Percentiles rank a stretch among this genome's conserved stretches.
These are phyloP conservation scores for Thuja plicata DNA, from an alignment of 83 land plant species.

Conservation along the genomic window DNA sequence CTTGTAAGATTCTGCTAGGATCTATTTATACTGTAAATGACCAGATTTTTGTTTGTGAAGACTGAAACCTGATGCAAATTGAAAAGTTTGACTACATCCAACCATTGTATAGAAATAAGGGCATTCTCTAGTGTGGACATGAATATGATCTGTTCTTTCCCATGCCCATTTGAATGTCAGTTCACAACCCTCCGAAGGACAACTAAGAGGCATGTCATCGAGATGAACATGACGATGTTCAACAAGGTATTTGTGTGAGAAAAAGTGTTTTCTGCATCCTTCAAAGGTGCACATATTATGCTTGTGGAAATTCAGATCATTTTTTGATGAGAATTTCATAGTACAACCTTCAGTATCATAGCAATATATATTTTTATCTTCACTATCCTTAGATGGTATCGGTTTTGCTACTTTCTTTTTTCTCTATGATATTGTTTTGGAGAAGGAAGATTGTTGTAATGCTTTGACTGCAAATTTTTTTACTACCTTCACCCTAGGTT, in stretches of 20 bases:
- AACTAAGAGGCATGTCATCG: constrained; percentile 92
- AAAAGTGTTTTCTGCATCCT: constrained; percentile 91
- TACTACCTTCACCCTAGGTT: constrained; percentile 2
- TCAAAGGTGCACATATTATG: constrained; percentile 77
- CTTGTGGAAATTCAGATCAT: constrained; percentile 75
- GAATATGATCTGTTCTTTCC: constrained; percentile 96
- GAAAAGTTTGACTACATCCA: constrained; percentile 90
- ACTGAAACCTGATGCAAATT: constrained; percentile 98
- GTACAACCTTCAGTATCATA: constrained; percentile 93
- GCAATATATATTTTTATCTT: constrained; percentile 44
- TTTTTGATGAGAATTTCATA: constrained; percentile 76
- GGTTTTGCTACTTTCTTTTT: constrained; percentile 22
- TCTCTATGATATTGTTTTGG: not conserved
- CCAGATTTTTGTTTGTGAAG: constrained; percentile 98
- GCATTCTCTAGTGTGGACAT: constrained; percentile 95
- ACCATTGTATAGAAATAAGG: constrained; percentile 80
- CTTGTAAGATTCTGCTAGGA: not conserved
- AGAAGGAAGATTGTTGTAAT: not conserved
- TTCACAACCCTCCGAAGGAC: constrained; percentile 97
- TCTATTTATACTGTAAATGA: constrained; percentile 49
- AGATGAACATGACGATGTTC: constrained; percentile 90
- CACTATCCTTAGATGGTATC: not conserved
- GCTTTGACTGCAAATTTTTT: constrained; percentile 1
- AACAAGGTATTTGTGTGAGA: constrained; percentile 91
- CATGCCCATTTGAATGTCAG: constrained; percentile 99